Percentiles rank a stretch among this genome's conserved stretches.
These are phyloP conservation scores for Fusarium sp. DNA, from an alignment of 2,329 filamentous ascomycete genomes.

Conservation along the genomic window DNA sequence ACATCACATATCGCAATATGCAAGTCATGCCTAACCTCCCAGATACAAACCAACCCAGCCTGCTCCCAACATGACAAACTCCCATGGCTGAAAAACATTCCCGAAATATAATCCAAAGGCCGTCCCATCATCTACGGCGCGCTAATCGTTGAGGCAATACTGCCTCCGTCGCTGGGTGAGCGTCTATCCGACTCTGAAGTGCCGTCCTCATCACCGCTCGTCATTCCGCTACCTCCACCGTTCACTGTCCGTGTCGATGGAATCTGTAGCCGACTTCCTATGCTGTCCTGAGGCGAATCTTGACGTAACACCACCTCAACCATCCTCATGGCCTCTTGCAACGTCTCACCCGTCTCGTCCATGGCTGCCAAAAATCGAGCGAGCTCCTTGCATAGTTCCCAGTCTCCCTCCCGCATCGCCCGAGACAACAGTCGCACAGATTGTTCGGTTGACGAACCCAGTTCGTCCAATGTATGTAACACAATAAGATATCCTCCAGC, in stretches of 20 bases:
- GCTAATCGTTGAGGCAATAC: slow-evolving; percentile 51
- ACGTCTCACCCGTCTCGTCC: slow-evolving; percentile 84
- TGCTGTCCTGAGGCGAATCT: slow-evolving; percentile 41
- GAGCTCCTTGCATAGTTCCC: slow-evolving; percentile 95
- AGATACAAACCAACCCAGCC: slow-evolving; percentile 8
- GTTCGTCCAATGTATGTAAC: slow-evolving; percentile 83
- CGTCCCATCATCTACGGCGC: slow-evolving; percentile 30
- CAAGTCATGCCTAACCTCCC: slow-evolving; percentile 14
- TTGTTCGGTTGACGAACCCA: slow-evolving; percentile 77
- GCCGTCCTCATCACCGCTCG: slow-evolving; percentile 49
- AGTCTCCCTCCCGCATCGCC: slow-evolving; percentile 87
- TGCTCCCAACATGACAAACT: slow-evolving; percentile 25
- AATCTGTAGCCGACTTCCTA: slow-evolving; percentile 48
- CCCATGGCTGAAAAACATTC: slow-evolving; percentile 15
- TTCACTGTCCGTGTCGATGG: slow-evolving; percentile 46
- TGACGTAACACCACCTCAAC: slow-evolving; percentile 58
- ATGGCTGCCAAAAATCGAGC: slow-evolving; percentile 95
- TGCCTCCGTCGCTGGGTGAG: slow-evolving; percentile 53
- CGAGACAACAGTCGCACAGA: slow-evolving; percentile 83
- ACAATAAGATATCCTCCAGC: slow-evolving; percentile 97
- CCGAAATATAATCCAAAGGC: slow-evolving; percentile 11
- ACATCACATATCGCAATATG: background rate
- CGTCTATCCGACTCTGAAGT: slow-evolving; percentile 51
- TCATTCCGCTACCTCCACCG: slow-evolving; percentile 45
- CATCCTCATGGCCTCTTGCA: slow-evolving; percentile 77